Conservation (phyloP, 805 yeast genomes). For the Wickerhamiella qilinensis region DNA sequence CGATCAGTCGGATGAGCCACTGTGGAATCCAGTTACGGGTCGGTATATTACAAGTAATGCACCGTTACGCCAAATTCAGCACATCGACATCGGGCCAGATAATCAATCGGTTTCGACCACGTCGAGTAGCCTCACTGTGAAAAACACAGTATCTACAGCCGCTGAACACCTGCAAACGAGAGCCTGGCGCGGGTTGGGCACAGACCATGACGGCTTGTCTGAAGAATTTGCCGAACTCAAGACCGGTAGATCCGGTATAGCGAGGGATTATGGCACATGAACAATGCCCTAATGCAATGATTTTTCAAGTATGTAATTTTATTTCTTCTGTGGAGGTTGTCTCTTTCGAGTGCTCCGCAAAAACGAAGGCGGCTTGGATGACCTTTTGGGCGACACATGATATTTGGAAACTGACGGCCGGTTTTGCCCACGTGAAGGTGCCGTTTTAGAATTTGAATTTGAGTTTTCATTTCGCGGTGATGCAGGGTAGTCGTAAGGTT, state of each 20-base stretch:
- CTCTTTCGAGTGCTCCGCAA: neutral
- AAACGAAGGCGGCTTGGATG: no score
- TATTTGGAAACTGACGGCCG: no score
- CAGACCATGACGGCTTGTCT: conserved; percentile 37
- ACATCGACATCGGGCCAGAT: conserved; percentile 42
- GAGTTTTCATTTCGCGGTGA: no score
- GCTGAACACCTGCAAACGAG: conserved; percentile 57
- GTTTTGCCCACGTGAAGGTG: no score
- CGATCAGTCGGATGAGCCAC: conserved; percentile 45
- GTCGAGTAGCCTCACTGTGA: conserved; percentile 36
- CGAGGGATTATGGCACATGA: conserved; percentile 51
- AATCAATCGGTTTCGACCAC: conserved; percentile 17
- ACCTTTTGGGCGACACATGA: no score
- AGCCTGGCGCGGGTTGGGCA: conserved; percentile 80
- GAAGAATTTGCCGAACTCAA: conserved; percentile 66
- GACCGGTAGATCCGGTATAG: conserved; percentile 75
- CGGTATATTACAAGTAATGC: conserved; percentile 41
- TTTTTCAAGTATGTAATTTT: neutral
- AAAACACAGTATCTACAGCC: conserved; percentile 76
- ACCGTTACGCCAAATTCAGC: conserved; percentile 56
- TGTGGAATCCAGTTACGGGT: conserved; percentile 82
- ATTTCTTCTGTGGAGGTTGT: neutral
- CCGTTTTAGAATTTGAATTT: no score
- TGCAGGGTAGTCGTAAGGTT: no score
- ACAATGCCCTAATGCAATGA: neutral